These are phyloP conservation scores for Quercus berberidifolia DNA, from an alignment of 306 rosid species.

Conservation along the genomic window DNA sequence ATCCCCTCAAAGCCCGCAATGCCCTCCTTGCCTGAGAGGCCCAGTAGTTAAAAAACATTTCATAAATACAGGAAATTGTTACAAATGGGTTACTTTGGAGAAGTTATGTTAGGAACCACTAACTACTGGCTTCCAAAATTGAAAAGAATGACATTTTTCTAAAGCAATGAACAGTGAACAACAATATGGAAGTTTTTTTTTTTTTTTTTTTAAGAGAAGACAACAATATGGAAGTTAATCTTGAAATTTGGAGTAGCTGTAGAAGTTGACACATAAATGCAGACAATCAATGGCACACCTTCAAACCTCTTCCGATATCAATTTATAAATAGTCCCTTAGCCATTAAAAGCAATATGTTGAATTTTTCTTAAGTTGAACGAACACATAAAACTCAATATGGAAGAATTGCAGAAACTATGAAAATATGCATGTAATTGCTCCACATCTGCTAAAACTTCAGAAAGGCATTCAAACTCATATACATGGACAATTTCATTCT, in stretches of 20 bases:
- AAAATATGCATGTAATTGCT: background rate
- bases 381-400: background rate
- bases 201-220: no score
- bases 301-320: background rate
- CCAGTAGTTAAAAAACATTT: conserved; percentile 4
- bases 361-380: background rate
- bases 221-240: background rate
- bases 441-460: background rate
- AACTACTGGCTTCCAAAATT: background rate
- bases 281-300: background rate
- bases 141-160: conserved; percentile 5
- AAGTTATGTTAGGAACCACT: background rate
- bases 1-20: conserved; percentile 67
- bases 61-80: background rate
- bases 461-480: background rate
- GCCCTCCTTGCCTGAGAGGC: conserved; percentile 71
- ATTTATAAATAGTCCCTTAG: background rate
- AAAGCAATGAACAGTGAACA: background rate
- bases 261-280: background rate
- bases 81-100: background rate
- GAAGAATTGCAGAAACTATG: background rate
- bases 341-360: background rate
- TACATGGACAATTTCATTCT: background rate
- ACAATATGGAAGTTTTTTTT: background rate
- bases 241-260: background rate